These are phyloP conservation scores for Xylariaceae sp. DNA, from an alignment of 2,329 filamentous ascomycete genomes.

Conservation along the genomic window DNA sequence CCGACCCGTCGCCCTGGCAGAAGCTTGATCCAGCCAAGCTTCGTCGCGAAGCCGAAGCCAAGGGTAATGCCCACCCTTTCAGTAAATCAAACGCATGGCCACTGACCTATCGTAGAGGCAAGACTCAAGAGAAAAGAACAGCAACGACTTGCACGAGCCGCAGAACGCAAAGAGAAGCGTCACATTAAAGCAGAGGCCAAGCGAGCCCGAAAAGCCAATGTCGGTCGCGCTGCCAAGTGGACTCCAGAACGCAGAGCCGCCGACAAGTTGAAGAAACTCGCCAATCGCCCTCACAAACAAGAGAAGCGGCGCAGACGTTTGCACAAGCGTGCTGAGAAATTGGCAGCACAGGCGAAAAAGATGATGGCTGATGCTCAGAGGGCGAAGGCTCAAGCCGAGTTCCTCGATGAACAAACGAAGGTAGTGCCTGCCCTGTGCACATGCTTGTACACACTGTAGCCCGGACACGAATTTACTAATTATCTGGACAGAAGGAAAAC, in stretches of 20 bases:
- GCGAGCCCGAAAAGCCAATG: constrained; percentile 41
- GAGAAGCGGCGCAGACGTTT: constrained; percentile 45
- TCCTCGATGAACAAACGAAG: constrained; percentile 30
- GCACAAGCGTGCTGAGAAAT: constrained; percentile 43
- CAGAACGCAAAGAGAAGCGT: constrained; percentile 42
- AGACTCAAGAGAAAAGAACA: constrained; percentile 33
- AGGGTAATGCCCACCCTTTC: constrained; percentile 20
- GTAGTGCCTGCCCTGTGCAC: constrained; percentile 20
- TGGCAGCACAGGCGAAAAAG: constrained; percentile 45
- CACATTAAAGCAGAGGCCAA: constrained; percentile 42
- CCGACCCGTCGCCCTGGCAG: constrained; percentile 23
- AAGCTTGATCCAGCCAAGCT: constrained; percentile 31
- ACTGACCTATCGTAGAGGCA: constrained; percentile 32
- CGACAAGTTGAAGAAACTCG: constrained; percentile 38
- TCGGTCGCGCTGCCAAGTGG: constrained; percentile 39
- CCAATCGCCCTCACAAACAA: constrained; percentile 34
- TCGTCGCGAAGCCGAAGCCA: constrained; percentile 24
- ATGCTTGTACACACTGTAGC: too few relatives aligned
- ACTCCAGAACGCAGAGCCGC: constrained; percentile 38
- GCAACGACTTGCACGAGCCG: constrained; percentile 31
- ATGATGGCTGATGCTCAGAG: constrained; percentile 46
- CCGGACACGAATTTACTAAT: constrained; percentile 10
- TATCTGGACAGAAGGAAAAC: constrained; percentile 30
- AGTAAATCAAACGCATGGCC: background rate
- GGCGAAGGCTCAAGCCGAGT: constrained; percentile 33